Base-by-base conservation (phyloP, 73 alveolate species). In the Breviolum minutum region DNA sequence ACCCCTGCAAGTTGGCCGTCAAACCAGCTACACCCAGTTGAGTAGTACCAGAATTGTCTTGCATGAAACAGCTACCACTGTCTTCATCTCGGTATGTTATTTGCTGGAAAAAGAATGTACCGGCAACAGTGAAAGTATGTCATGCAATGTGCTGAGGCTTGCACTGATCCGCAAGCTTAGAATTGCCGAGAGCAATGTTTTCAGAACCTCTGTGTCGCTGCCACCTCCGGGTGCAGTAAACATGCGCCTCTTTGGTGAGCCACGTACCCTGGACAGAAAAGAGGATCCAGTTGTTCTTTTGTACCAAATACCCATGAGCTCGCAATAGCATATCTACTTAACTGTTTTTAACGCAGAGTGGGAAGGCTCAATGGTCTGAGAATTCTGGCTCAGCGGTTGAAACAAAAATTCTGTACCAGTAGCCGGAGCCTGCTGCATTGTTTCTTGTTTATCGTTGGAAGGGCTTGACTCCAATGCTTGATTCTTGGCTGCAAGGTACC, bases 241-340 rank as follows among this genome's bases (percentile, higher is more conserved):
- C 63, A 92, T 92, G 98, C 98, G 98, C 29, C 63, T 92, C 60
- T 92, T 92, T 74, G 98, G 98, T 6, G 98, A 92, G 80, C 66
- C 73, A 12, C 87, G 98, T 81, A 54, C 17, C 98, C 20, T 20
- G 91, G 89, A 32, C 73, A 7, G 79, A 14, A 79, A 79, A 27
- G n/a, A 27, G 32, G 10, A 29, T 20, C 62, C 62, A 40, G 54
- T 40, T 40, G 54, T 40, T 40, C 54, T 3, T 40, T 17, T 69
- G 19, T 10, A 0, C 22, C 14, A 26, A 29, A 70, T 7, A 26
- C 27, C 0, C 19, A 29, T 29, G 27, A 14, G 5, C 27, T 5
- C 5, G 27, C 9, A 73, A 29, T 73, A 26, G 19, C 83, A 26
- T 26, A 29, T 73, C 24, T 26, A 26, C 24, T 73, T 5, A 2